Evolutionary conservation across 73 alveolate genomes (phyloP), one percentile per base, ranked within the genome.

Genomic region (Tetrahymena borealis): DNA sequence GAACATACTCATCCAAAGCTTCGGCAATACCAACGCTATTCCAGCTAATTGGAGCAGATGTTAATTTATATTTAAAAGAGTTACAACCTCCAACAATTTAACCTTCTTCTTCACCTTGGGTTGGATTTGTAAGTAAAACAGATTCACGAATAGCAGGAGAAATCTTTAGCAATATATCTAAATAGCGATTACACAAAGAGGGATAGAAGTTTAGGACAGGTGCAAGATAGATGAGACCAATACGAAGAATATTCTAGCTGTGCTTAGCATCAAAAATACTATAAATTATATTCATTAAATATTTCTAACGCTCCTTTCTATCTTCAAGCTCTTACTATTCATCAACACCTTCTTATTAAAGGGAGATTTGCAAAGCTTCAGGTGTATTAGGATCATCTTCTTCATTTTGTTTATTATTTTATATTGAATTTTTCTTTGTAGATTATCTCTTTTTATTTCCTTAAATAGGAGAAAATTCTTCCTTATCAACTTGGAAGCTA

Each of bases 21-120:
- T 94, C 94, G 7, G 98, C 98, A n/a, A 96, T 90, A 38, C 91
- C 96, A 39, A 96, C 97, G 18, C 98, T 93, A 77, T 96, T 96
- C 98, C 98, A 96, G 90, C 94, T 96, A 31, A 95, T 95, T 0
- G 98, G 98, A 4, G 98, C 98, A 77, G 98, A 97, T 39, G 94
- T 95, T 18, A 97, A 94, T 43, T 97, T 38, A 60, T 96, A 96
- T 43, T 96, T 96, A 35, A 95, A 97, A 4, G 98, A 92, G 90
- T 96, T 93, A 39, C 96, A 91, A 10, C 98, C 98, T 11, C 96
- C 92, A 39, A 96, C 98, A 33, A 95, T 94, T 28, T 95, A 94
- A 38, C 95, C 96, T 78, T 95, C 96, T 85, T 94, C 96, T 16
- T 95, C 91, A 38, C 97, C 97, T n/a, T 95, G 96, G 40, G 96